Evolutionary conservation across 1,139 yeast genomes (phyloP).

Genomic region (Zygoascus hellenicus): DNA sequence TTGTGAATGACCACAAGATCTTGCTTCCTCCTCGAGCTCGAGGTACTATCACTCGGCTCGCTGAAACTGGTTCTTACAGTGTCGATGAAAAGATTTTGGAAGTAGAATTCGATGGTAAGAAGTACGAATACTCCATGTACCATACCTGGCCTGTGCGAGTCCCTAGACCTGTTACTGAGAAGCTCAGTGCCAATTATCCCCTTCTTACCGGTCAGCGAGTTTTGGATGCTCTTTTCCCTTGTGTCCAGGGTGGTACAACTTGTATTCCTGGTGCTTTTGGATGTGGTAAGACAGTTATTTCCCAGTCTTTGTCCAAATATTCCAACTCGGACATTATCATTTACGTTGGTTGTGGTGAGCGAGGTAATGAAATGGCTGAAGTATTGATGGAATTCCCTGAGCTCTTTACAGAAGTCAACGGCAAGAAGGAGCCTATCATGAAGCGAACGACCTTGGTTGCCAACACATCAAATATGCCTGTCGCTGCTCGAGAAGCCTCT

Average conservation of each 20-base stretch:
- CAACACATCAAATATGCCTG: constrained; percentile 98
- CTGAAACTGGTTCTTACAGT: constrained; percentile 83
- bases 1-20: constrained; percentile 87
- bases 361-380: constrained; percentile 99
- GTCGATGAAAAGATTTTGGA: constrained; percentile 87
- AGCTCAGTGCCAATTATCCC: constrained; percentile 88
- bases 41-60: constrained; percentile 90
- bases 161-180: constrained; percentile 96
- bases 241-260: constrained; percentile 99
- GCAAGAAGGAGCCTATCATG: constrained; percentile 98
- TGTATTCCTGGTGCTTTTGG: constrained; percentile 99
- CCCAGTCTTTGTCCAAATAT: constrained; percentile 93
- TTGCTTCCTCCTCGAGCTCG: constrained; percentile 96
- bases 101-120: constrained; percentile 90
- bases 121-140: constrained; percentile 80
- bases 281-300: constrained; percentile 98
- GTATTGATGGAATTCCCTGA: constrained; percentile 99
- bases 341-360: constrained; percentile 81
- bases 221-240: constrained; percentile 92
- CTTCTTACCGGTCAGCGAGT: constrained; percentile 98
- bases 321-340: constrained; percentile 95
- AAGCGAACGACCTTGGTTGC: constrained; percentile 98
- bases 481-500: constrained; percentile 99
- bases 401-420: constrained; percentile 80
- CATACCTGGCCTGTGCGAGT: constrained; percentile 99